phyloP scores from a whole-genome alignment of 306 rosid species.

The Acacia confusa region DNA sequence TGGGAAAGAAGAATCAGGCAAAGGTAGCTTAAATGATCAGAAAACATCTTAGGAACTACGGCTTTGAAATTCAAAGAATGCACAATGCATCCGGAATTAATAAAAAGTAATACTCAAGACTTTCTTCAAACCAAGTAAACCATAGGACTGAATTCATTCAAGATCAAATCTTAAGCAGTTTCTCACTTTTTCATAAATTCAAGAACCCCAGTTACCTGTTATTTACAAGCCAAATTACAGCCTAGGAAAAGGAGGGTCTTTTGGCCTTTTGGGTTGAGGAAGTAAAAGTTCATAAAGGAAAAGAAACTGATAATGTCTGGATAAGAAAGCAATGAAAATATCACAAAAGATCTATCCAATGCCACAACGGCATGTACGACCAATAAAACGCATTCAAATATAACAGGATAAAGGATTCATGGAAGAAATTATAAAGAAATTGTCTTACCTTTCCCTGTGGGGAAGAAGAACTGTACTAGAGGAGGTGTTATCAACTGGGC shows the following conservation, averaged over 20 bases:
- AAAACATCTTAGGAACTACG: constrained; percentile 7
- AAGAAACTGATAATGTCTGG: background rate
- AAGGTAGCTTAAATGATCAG: background rate
- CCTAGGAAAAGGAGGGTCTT: background rate
- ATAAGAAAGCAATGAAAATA: background rate
- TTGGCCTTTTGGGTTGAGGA: background rate
- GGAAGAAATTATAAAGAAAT: constrained; percentile 12
- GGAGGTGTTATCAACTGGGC: constrained; percentile 61
- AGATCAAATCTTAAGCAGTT: constrained; percentile 13
- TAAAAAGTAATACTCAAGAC: constrained; percentile 1
- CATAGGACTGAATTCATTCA: background rate
- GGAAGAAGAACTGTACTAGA: constrained; percentile 76
- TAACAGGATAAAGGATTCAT: constrained; percentile 18
- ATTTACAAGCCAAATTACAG: constrained; percentile 21
- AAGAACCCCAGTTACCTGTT: constrained; percentile 13
- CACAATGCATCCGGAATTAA: background rate
- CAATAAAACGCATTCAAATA: background rate
- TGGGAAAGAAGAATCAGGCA: background rate
- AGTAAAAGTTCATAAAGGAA: background rate
- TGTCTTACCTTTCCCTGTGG: constrained; percentile 77
- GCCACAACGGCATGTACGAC: background rate
- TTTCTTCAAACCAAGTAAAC: constrained; percentile 9
- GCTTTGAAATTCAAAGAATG: background rate
- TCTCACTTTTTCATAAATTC: background rate
- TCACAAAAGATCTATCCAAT: background rate